phyloP scores from a whole-genome alignment of 345 rosid genomes.

The Linum usitatissimum region DNA sequence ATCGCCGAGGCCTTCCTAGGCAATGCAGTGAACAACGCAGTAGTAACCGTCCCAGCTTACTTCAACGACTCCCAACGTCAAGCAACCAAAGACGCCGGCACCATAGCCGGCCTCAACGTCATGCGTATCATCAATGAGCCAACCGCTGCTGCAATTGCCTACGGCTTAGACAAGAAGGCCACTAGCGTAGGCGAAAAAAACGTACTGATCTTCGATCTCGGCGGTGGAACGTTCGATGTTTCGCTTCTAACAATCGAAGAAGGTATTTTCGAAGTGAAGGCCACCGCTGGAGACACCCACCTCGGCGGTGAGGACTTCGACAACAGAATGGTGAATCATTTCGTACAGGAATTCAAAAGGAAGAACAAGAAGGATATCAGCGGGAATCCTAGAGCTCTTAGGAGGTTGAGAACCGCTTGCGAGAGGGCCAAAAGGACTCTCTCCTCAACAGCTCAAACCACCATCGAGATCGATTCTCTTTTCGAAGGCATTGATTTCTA shows the following conservation, averaged over 20 bases:
- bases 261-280: no score
- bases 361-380: slow-evolving; percentile 33
- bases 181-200: slow-evolving; percentile 10
- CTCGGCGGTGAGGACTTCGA: slow-evolving; percentile 13
- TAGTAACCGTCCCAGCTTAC: slow-evolving; percentile 24
- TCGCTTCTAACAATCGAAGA: no score
- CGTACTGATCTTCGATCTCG: slow-evolving; percentile 5
- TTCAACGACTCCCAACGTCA: slow-evolving; percentile 27
- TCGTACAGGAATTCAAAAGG: slow-evolving; percentile 37
- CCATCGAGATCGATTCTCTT: slow-evolving; percentile 38
- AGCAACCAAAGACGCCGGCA: slow-evolving; percentile 25
- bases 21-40: slow-evolving; percentile 15
- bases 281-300: no score
- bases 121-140: slow-evolving; percentile 27
- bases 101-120: slow-evolving; percentile 20
- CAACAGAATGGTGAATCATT: slow-evolving; percentile 35
- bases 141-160: slow-evolving; percentile 26
- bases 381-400: slow-evolving; percentile 33
- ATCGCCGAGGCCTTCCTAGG: slow-evolving; percentile 27
- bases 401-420: slow-evolving; percentile 37
- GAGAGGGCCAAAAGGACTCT: slow-evolving; percentile 46
- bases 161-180: slow-evolving; percentile 26
- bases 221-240: no score
- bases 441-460: slow-evolving; percentile 42
- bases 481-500: slow-evolving; percentile 36